Evolutionary conservation across 768 basidiomycete species (phyloP).

Genomic region (Mycena epipterygia): DNA sequence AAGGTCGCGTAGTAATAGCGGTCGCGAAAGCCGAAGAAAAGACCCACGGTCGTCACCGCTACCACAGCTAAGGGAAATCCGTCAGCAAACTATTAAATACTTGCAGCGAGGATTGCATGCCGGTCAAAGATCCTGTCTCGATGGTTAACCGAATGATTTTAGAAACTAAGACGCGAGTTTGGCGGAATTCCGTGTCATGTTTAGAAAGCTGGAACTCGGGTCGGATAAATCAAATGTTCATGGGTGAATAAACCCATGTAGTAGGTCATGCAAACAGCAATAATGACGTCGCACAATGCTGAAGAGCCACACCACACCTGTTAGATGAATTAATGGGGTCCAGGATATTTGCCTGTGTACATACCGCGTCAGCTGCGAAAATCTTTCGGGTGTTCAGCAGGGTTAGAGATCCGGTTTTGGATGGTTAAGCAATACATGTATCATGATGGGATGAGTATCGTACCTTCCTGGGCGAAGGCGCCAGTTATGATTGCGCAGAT

Average conservation of each 20-base stretch:
- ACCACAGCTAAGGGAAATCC: not conserved
- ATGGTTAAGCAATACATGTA: not conserved
- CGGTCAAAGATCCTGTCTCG: not conserved
- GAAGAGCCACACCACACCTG: not conserved
- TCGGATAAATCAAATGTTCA: not conserved
- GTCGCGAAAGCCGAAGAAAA: not conserved
- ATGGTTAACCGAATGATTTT: not conserved
- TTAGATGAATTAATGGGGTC: not conserved
- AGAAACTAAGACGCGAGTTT: not conserved
- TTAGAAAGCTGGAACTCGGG: not conserved
- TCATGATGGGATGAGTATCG: not conserved
- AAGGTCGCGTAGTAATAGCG: not conserved
- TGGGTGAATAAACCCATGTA: not conserved
- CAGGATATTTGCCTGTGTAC: not conserved
- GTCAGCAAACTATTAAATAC: not conserved
- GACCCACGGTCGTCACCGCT: not conserved
- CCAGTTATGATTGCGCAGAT: not conserved
- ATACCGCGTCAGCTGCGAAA: not conserved
- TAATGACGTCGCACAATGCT: not conserved
- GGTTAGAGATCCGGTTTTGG: not conserved
- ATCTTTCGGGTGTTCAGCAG: not conserved
- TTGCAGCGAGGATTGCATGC: not conserved
- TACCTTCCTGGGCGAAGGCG: not conserved
- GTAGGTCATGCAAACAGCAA: slow-evolving; percentile 4
- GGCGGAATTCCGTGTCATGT: not conserved